Evolutionary conservation across 257 asterid genomes (phyloP), one percentile per base, ranked within the genome.

Genomic region (Orobanche coerulescens): DNA sequence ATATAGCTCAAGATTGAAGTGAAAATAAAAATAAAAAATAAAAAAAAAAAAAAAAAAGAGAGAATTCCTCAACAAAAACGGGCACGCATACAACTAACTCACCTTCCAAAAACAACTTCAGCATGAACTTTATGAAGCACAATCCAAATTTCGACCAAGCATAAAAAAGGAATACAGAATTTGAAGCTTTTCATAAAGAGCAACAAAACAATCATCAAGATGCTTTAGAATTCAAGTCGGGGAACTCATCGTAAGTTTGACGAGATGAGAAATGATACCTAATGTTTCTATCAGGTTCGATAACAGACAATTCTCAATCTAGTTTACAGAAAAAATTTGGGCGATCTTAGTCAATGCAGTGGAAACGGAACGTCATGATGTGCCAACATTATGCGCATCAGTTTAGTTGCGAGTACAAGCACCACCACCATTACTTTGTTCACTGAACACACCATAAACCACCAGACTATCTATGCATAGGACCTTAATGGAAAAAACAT

Each of bases 71-170:
- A n/a, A n/a, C n/a, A n/a, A n/a, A n/a, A n/a, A n/a, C n/a, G n/a
- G n/a, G n/a, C n/a, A n/a, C n/a, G n/a, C n/a, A n/a, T n/a, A n/a
- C n/a, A n/a, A n/a, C n/a, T n/a, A 30, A 30, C 36, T 7, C 36
- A 30, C 36, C 3, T 30, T 12, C 22, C 20, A 56, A 57, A 56
- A 25, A 33, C 31, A 34, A 48, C 23, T 4, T 18, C 51, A 28
- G 31, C 59, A 7, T 52, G 40, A 70, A 47, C 43, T 65, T 59
- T 46, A 59, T 22, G 14, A 8, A 25, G 25, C 19, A 43, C 14
- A 6, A 58, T 62, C n/a, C 30, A 19, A 19, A 57, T 0, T 43
- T n/a, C 22, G 6, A 26, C 53, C 52, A 58, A 33, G 16, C 56
- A 33, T 13, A 1, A 39, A 20, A 26, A 59, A 15, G 25, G 33